Percentiles rank a stretch among this genome's conserved stretches.
phyloP scores from a whole-genome alignment of 2,329 filamentous ascomycete genomes.

The Sporothrix pallida region DNA sequence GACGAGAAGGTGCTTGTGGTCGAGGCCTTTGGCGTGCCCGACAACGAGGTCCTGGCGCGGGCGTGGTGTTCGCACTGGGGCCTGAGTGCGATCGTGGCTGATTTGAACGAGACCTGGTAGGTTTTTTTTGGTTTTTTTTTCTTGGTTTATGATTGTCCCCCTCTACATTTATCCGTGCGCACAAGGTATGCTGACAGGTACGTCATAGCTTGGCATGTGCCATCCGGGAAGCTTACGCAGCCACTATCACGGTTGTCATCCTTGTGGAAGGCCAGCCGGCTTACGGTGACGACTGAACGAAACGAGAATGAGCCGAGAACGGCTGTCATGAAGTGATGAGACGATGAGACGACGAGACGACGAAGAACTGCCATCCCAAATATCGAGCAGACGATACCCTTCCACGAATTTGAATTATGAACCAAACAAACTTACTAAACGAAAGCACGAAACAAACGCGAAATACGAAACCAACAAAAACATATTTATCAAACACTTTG shows the following conservation, averaged over 20 bases:
- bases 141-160: neutral
- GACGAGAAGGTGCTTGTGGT: constrained; percentile 72
- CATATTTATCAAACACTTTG: neutral
- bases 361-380: neutral
- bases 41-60: constrained; percentile 77
- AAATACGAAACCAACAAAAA: neutral
- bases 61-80: constrained; percentile 82
- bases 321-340: too few species aligned
- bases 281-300: constrained; percentile 35
- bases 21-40: constrained; percentile 73
- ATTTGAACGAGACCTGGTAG: constrained; percentile 70
- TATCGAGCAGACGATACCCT: constrained; percentile 7
- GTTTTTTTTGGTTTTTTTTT: constrained; percentile 42
- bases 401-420: neutral
- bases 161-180: neutral
- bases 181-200: constrained; percentile 23
- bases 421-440: too few species aligned
- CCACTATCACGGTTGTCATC: constrained; percentile 74
- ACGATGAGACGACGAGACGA: constrained; percentile 17
- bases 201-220: constrained; percentile 69
- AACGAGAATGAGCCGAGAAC: neutral
- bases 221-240: constrained; percentile 76
- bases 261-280: constrained; percentile 56
- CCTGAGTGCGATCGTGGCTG: constrained; percentile 71
- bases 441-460: neutral